These are phyloP conservation scores for Vigna angularis DNA, from an alignment of 306 rosid species.

Conservation along the genomic window DNA sequence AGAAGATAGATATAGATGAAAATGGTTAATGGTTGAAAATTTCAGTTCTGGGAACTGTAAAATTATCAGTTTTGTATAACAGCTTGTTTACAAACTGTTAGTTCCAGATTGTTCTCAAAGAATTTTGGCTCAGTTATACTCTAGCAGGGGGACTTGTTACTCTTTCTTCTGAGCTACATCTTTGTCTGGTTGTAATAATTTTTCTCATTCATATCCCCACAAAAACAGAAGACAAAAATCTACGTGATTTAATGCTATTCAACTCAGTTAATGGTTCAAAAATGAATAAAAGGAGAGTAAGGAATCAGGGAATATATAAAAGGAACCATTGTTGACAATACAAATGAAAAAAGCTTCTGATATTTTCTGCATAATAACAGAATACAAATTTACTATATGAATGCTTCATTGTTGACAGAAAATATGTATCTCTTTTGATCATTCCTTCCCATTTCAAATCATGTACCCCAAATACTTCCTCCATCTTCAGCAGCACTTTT, in stretches of 20 bases:
- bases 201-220: conserved; percentile 23
- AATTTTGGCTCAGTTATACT: neutral
- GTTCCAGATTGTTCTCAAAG: neutral
- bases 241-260: conserved; percentile 17
- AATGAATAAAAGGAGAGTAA: neutral
- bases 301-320: neutral
- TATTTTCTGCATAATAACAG: neutral
- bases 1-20: neutral
- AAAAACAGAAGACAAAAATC: neutral
- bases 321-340: neutral
- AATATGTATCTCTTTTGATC: neutral
- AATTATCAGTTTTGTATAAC: neutral
- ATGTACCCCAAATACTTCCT: neutral
- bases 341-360: too few species aligned
- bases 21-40: neutral
- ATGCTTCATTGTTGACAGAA: neutral
- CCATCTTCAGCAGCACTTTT: neutral
- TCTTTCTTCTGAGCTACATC: conserved; percentile 30
- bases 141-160: conserved; percentile 5
- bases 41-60: neutral
- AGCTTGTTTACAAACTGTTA: conserved; percentile 7
- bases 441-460: neutral
- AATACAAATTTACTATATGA: neutral
- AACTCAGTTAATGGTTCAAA: conserved; percentile 4
- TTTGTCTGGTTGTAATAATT: conserved; percentile 31